A percentile compares a stretch with the other conserved stretches of the same genome.
These are phyloP conservation scores for Batrachochytrium dendrobatidis DNA, from an alignment of 371 early-diverging fungal genomes.

Conservation along the genomic window DNA sequence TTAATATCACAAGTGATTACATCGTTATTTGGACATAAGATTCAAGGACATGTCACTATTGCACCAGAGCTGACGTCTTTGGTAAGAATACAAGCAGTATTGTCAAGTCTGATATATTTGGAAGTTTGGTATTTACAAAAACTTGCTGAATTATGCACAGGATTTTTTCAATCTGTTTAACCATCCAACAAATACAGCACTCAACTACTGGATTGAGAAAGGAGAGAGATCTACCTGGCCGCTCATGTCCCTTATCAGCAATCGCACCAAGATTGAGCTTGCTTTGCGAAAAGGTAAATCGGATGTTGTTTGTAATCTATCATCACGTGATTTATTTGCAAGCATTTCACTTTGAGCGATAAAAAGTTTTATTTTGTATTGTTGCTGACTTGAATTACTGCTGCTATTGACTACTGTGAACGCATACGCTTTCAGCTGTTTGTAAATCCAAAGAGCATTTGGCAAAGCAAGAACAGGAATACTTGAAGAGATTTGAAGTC, in stretches of 20 bases:
- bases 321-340: not conserved
- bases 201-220: slow-evolving; percentile 72
- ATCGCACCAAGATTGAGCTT: slow-evolving; percentile 68
- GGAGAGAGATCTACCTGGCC: slow-evolving; percentile 85
- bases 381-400: not conserved
- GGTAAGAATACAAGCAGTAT: not conserved
- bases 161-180: slow-evolving; percentile 68
- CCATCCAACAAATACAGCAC: slow-evolving; percentile 60
- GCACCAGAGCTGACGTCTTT: slow-evolving; percentile 15
- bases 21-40: slow-evolving; percentile 22
- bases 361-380: not conserved
- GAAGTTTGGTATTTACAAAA: too few relatives aligned
- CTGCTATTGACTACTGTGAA: not conserved
- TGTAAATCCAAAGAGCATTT: not conserved
- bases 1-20: slow-evolving; percentile 18
- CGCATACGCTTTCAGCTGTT: not conserved
- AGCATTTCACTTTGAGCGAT: not conserved
- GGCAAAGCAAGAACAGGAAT: not conserved
- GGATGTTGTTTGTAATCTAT: not conserved
- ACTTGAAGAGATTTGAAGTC: too few relatives aligned
- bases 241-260: slow-evolving; percentile 57
- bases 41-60: slow-evolving; percentile 33
- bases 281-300: slow-evolving; percentile 45
- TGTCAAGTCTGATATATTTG: not conserved
- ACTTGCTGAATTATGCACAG: slow-evolving; percentile 9